Base-by-base conservation (phyloP, 192 early-diverging fungal species). In the Helicostylum pulchrum region DNA sequence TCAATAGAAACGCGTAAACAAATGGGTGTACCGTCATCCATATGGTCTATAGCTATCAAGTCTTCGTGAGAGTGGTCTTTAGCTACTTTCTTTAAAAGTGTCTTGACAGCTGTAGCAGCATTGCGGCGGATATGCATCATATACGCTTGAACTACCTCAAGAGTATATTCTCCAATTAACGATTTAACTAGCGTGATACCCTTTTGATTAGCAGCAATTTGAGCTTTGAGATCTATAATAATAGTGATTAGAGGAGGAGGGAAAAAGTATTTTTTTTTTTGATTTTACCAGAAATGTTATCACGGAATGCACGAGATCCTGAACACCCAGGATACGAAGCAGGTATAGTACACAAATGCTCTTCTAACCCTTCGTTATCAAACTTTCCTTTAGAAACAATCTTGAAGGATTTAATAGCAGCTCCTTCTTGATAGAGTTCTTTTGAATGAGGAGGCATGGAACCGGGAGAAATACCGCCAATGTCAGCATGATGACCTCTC, bases 201-300 rank as follows among this genome's bases (percentile, higher is more conserved):
- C 49, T 90, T 84, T 58, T 96, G 89, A 75, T 99, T 99, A 34
- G 97, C 97, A 10, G 97, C 97, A 51, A 97, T 88, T 64, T 99
- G 97, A 7, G 97, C 97, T 78, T 95, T 94, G 66, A 99, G 75
- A 67, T 97, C 95, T 68, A 61, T 34, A 56, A 36, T 12, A 64
- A 54, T 11, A 47, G 2, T 26, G 26, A 26, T n/a, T n/a, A 26
- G 26, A 2, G 26, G 26, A 2, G 26, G 26, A 7, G 43, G 7
- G 49, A 51, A 51, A 23, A 51, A 20, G 50, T 51, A 7, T 23
- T 39, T 49, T 43, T 26, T 57, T 50, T n/a, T n/a, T n/a, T n/a
- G n/a, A n/a, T n/a, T n/a, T 36, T 67, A 73, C 71, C 71, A 0
- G 93, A 94, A 47, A 99, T 80, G 55, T 95, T 95, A 64, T 99